Percentiles rank a stretch among this genome's conserved stretches.
Conservation (phyloP, 2,329 filamentous ascomycete species). For the Fusarium equiseti region DNA sequence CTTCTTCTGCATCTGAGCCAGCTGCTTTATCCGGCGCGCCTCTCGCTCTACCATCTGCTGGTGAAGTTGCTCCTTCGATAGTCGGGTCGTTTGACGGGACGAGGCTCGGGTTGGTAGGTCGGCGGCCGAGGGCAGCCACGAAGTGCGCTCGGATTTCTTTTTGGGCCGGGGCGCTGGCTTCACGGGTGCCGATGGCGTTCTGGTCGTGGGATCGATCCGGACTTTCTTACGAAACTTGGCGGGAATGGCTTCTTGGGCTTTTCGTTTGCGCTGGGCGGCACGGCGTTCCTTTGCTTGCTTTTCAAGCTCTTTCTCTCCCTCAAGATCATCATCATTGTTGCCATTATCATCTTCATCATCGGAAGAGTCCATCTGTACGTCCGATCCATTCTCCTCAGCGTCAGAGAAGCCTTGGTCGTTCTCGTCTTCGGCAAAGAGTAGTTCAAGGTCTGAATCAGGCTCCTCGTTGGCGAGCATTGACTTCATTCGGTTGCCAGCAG, state of each 20-base stretch:
- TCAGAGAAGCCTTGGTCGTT: conserved; percentile 78
- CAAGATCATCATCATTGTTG: conserved; percentile 74
- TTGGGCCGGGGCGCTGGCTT: conserved; percentile 63
- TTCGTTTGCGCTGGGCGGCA: conserved; percentile 79
- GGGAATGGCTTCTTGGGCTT: conserved; percentile 79
- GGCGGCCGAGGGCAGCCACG: conserved; percentile 67
- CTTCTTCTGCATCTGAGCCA: conserved; percentile 75
- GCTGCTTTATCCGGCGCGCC: conserved; percentile 75
- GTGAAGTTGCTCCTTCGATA: conserved; percentile 72
- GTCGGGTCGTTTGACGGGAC: conserved; percentile 67
- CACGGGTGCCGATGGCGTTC: conserved; percentile 52
- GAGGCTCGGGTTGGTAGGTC: conserved; percentile 71
- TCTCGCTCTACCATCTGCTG: conserved; percentile 81
- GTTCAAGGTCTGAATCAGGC: conserved; percentile 75
- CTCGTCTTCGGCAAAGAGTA: conserved; percentile 81
- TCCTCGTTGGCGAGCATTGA: conserved; percentile 81
- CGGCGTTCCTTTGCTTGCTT: conserved; percentile 78
- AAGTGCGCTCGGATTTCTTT: conserved; percentile 71
- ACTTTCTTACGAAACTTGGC: conserved; percentile 80
- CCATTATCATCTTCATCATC: conserved; percentile 83
- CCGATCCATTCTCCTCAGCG: conserved; percentile 74
- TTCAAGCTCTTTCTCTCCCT: conserved; percentile 89
- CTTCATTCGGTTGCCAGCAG: conserved; percentile 86
- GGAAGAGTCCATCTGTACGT: conserved; percentile 88
- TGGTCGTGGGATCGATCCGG: conserved; percentile 71